Conservation (phyloP, 1,284 basidiomycete species). For the Moniliophthora roreri region DNA sequence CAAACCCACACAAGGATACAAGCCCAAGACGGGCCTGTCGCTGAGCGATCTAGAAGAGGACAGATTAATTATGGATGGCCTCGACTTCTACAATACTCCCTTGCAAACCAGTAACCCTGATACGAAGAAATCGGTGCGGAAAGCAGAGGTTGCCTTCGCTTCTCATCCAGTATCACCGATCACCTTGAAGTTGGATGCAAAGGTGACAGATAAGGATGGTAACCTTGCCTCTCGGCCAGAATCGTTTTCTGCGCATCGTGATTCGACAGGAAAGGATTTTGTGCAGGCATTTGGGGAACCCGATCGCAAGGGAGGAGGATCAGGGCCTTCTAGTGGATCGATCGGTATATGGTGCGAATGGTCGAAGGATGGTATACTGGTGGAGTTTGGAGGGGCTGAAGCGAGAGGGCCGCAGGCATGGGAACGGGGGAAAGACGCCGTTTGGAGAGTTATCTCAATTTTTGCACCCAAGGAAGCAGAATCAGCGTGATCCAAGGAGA, state of each 20-base stretch:
- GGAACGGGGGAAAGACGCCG: conserved; percentile 79
- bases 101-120: conserved; percentile 26
- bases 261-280: conserved; percentile 75
- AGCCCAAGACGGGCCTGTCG: conserved; percentile 45
- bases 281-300: conserved; percentile 79
- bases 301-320: conserved; percentile 81
- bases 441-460: conserved; percentile 73
- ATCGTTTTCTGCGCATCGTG: conserved; percentile 43
- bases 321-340: conserved; percentile 77
- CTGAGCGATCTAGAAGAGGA: conserved; percentile 49
- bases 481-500: neutral
- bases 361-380: conserved; percentile 76
- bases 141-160: conserved; percentile 48
- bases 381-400: conserved; percentile 78
- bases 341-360: conserved; percentile 93
- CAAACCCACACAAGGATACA: conserved; percentile 59
- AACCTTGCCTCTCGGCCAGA: conserved; percentile 32
- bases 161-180: conserved; percentile 55
- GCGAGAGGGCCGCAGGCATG: conserved; percentile 79
- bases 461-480: conserved; percentile 41
- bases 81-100: conserved; percentile 78
- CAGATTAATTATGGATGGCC: conserved; percentile 59
- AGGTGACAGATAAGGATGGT: conserved; percentile 38
- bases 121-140: conserved; percentile 20
- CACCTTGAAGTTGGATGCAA: conserved; percentile 36